phyloP scores from a whole-genome alignment of 169 alveolate species.

The Perkinsus chesapeaki region DNA sequence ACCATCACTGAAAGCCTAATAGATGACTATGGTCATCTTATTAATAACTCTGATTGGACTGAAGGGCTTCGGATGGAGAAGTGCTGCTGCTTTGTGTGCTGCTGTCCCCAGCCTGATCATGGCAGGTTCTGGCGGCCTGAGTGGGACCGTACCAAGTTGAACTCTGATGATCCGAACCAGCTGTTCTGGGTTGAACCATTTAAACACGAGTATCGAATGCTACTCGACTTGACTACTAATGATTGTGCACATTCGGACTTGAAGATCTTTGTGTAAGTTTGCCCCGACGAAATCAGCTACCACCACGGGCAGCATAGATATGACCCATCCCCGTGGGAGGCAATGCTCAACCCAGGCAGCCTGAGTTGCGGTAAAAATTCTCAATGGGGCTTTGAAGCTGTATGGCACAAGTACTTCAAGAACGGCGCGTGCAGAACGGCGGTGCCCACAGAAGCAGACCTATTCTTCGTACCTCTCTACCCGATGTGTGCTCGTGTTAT shows the following conservation, averaged over 20 bases:
- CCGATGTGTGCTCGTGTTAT: conserved; percentile 10
- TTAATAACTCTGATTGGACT: not conserved
- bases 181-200: not conserved
- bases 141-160: not conserved
- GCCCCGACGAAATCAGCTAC: not conserved
- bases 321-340: not conserved
- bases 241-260: not conserved
- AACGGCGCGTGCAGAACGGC: not conserved
- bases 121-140: not conserved
- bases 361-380: not conserved
- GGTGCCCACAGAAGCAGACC: not conserved
- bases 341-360: not conserved
- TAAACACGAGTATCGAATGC: not conserved
- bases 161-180: not conserved
- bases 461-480: conserved; percentile 18
- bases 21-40: not conserved
- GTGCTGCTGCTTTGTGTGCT: not conserved
- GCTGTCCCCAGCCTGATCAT: not conserved
- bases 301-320: not conserved
- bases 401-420: not conserved
- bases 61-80: not conserved
- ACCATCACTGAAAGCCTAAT: not conserved
- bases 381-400: not conserved
- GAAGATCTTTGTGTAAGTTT: not conserved
- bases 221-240: not conserved